Evolutionary conservation across 371 early-diverging fungal genomes (phyloP), one percentile per base, ranked within the genome.

Genomic region (Syncephalis plumigaleata): DNA sequence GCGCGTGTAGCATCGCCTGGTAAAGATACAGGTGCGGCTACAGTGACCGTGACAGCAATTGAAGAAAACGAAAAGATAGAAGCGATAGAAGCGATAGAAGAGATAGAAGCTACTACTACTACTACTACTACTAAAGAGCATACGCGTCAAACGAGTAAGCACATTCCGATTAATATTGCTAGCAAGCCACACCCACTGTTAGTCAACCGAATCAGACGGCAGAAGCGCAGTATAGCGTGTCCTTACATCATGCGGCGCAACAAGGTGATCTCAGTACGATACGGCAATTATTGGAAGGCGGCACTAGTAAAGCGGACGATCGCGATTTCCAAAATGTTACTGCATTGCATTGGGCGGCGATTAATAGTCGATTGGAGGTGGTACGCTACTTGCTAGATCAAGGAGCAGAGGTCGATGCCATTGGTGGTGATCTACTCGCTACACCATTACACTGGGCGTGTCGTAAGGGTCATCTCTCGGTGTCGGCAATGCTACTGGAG

Each of bases 391-490:
- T 95, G 37, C 63, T 93, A 38, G 89, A 88, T 57, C 64, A 73
- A 39, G 83, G 84, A 9, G 88, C 88, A 0, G 65, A 74, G 18
- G 65, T 90, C 13, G 78, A 93, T 60, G 69, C 73, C 0, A 52
- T 69, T 3, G 87, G 85, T 26, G 82, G 81, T 22, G 87, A 88
- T 42, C 64, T 84, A 24, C 55, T 68, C 31, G 89, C 90, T 3
- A 83, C 90, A 2, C 87, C 94, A 9, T 57, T 92, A 44, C 91
- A 91, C 49, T 93, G 93, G 95, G 90, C 90, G 15, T 24, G 31
- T n/a, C 45, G 51, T 46, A 74, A 79, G 43, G 86, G 87, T 20
- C 77, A 81, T 39, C 57, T 91, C 23, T 61, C 74, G 20, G 71
- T 82, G 47, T 81, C 84, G 0, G 73, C 75, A 42, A 66, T 80